phyloP scores from a whole-genome alignment of 2,329 filamentous ascomycete species.

The Colletotrichum limetticola region DNA sequence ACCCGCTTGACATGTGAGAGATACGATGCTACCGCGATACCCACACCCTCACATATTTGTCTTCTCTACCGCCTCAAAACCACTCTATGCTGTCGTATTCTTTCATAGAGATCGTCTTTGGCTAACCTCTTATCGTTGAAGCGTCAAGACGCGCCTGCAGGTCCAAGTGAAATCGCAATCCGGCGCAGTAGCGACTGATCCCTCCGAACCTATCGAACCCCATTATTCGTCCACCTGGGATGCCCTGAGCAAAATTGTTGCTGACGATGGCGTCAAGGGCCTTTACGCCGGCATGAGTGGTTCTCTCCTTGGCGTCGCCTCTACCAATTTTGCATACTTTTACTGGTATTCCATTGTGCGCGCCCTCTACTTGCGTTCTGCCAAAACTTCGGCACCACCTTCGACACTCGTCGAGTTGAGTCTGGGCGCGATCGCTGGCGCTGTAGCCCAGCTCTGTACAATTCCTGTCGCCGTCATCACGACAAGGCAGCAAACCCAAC shows the following conservation, averaged over 20 bases:
- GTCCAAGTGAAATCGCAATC: slow-evolving; percentile 82
- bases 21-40: slow-evolving; percentile 5
- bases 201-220: slow-evolving; percentile 59
- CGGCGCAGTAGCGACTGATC: slow-evolving; percentile 54
- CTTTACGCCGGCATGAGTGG: slow-evolving; percentile 92
- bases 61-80: slow-evolving; percentile 2
- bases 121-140: slow-evolving; percentile 48
- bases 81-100: neutral
- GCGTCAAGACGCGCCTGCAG: slow-evolving; percentile 95
- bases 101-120: slow-evolving; percentile 25
- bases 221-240: slow-evolving; percentile 92
- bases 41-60: neutral
- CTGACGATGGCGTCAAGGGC: slow-evolving; percentile 81
- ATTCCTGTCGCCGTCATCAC: slow-evolving; percentile 97
- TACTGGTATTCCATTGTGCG: slow-evolving; percentile 97
- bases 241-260: slow-evolving; percentile 85
- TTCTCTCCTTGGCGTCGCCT: slow-evolving; percentile 89
- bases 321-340: slow-evolving; percentile 99
- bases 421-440: slow-evolving; percentile 88
- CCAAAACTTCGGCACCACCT: slow-evolving; percentile 65
- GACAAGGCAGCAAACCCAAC: slow-evolving; percentile 94
- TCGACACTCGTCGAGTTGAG: slow-evolving; percentile 85
- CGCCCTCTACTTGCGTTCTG: slow-evolving; percentile 76
- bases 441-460: slow-evolving; percentile 93
- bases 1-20: slow-evolving; percentile 93